Base-by-base conservation (phyloP, 129 eudicot species). In the Apium graveolens region DNA sequence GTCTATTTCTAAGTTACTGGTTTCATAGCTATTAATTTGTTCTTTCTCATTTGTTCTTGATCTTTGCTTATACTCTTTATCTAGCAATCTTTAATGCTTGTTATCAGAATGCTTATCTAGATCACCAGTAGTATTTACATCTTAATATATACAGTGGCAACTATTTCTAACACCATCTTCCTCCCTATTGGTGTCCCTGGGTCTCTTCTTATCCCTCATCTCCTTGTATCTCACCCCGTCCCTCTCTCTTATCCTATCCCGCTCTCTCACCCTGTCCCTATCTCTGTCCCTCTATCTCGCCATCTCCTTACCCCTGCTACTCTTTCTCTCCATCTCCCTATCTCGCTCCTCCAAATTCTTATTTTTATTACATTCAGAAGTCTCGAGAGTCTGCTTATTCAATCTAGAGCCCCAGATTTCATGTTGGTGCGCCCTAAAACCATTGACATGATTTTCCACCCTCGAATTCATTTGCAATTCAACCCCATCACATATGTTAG, bases 61-160 rank as follows among this genome's bases (percentile, higher is more conserved):
- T 76, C 82, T 81, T 37, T 80, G 86, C 26, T 35, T 83, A 45
- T 68, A 77, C 43, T 76, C 74, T 26, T 77, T 53, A 66, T 83
- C 83, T 76, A 71, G 75, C 62, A 44, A 32, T 53, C 85, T 84
- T 62, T 53, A 55, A 76, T 76, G 78, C 69, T 81, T 77, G 69
- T 65, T 49, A 73, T 79, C 80, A 70, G 48, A 68, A 78, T 74
- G 57, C 49, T 83, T 86, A 70, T 81, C 76, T 26, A 71, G 78
- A 31, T 63, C 65, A 7, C 43, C 80, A 80, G 63, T 81, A 65
- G 72, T 70, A 29, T 57, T 46, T 70, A 44, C 73, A 57, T 65
- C 80, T 49, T 73, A 39, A 77, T 76, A 45, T 62, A 57, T 83
- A 26, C 41, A 80, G 39, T 71, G 79, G n/a, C 82, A 55, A 29